Evolutionary conservation across 2,329 filamentous ascomycete species (phyloP), one percentile per base, ranked within the genome.

Genomic region (Scleromitrula shiraiana): DNA sequence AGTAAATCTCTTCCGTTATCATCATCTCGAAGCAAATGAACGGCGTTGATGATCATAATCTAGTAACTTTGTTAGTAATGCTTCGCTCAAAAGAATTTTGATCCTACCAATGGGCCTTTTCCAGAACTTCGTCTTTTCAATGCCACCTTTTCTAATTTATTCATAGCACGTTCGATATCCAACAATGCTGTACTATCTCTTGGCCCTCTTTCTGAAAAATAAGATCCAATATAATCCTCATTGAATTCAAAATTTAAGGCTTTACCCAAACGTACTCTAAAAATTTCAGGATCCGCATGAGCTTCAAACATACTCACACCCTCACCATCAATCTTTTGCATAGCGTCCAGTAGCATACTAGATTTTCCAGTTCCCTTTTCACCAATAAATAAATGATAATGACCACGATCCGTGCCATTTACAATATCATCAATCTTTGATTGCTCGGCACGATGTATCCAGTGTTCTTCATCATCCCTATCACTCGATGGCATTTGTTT

Each of bases 291-390:
- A 65, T 98, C 90, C 5, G 89, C 85, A 66, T 98, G 93, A 1
- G 91, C 90, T 67, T 98, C 93, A 61, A 97, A 87, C 88, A 98
- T 95, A 56, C 90, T 85, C 37, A 91, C 83, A 19, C 88, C 88
- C 52, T 93, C 85, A 4, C 89, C 93, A 53, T 95, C 79, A 48
- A 90, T 83, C 65, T 94, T 94, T 46, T 83, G 82, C 91, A 98
- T 98, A 7, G 88, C 88, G 64, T 97, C 88, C 17, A 98, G 75
- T 60, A 98, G 70, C 93, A 98, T 97, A 56, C 87, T 94, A 51
- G 87, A 94, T 71, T 98, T 98, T 6, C 93, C 93, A 0, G 88
- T 94, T 5, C 93, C 93, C 68, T 98, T 97, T 63, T 97, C 93
- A 37, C 93, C 93, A 39, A 97, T 81, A 2, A 98, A 72, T 2